Evolutionary conservation across 306 rosid genomes (phyloP), one percentile per base, ranked within the genome.

Genomic region (Vachellia collinsii): DNA sequence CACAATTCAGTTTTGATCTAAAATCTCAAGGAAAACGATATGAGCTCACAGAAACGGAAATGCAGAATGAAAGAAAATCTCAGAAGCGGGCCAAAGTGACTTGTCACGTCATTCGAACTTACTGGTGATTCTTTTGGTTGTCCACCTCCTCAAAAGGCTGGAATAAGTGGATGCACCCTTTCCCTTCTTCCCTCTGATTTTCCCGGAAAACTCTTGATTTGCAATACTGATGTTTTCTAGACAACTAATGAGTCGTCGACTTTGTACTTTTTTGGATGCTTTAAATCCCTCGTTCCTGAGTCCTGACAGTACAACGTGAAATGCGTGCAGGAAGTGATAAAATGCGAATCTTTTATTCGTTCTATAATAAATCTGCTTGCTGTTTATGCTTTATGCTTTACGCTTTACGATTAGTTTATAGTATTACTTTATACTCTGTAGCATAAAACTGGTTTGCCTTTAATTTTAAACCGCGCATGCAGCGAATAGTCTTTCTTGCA

Each of bases 221-320:
- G 64, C 65, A 50, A 56, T 36, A 44, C 8, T 1, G 68, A 4
- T 62, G 36, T 48, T 36, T 10, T 23, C 54, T 39, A 13, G 54
- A 16, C 71, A 76, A 36, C 39, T 44, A 17, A 9, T 11, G 74
- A 13, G 39, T 22, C 38, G n/a, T 70, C 74, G 6, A 22, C 39
- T 11, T 44, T 11, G 11, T 62, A 29, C 16, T 42, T 11, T 44
- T 70, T 38, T 38, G 8, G 74, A 42, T 29, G n/a, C 38, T 44
- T 17, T 7, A 29, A 29, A 63, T 6, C 46, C 62, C 72, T 70
- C 48, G 20, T 20, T 38, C 22, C 72, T 17, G 23, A 38, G 17
- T 61, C 43, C 66, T 63, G 75, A 51, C 81, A 38, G 37, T 3
- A 62, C 79, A 73, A 72, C 83, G 79, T 72, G 83, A 80, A 80